Evolutionary conservation across 768 basidiomycete genomes (phyloP), one percentile per base, ranked within the genome.

Genomic region (Tulasnella sp.): DNA sequence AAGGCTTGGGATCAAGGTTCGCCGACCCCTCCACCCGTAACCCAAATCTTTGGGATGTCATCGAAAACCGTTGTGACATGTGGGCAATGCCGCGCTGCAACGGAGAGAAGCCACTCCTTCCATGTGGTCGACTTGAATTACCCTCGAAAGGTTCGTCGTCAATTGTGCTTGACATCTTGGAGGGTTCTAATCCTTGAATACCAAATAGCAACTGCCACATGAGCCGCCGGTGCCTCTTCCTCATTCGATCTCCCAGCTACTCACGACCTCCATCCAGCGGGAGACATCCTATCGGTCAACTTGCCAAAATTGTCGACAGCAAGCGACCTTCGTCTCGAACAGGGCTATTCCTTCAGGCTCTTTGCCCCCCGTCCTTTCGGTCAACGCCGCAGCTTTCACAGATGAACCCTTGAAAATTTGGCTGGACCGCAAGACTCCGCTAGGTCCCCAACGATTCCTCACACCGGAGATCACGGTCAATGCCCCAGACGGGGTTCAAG

Each of bases 71-170:
- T 92, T 71, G 91, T 92, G 58, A 89, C 89, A 1, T 99, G 98
- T 84, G 84, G 88, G 81, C 89, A 87, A 81, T 99, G 98, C 85
- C 90, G 92, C 79, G 88, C 89, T 7, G 87, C 90, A 19, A 87
- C 91, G 75, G 90, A 91, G 81, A 94, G 97, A 84, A 92, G 93
- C 76, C 91, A 92, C 79, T 88, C 93, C 85, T 90, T 93, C 1
- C 95, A 97, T 83, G 88, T 96, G 7, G 85, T 98, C 24, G 98
- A 99, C 83, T 84, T 99, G 84, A 85, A 90, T 16, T 98, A 99
- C 84, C 76, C 76, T 58, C 90, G 92, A 72, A 94, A 92, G 86
- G 96, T 96, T 44, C 42, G 87, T 83, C 14, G 80, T 8, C 46
- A 8, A 34, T 27, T 0, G 31, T 14, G 16, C 18, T 16, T 36